Percentiles rank a stretch among this genome's conserved stretches.
Evolutionary conservation across 192 early-diverging fungal species (phyloP).

Genomic region (Backusella sp.): DNA sequence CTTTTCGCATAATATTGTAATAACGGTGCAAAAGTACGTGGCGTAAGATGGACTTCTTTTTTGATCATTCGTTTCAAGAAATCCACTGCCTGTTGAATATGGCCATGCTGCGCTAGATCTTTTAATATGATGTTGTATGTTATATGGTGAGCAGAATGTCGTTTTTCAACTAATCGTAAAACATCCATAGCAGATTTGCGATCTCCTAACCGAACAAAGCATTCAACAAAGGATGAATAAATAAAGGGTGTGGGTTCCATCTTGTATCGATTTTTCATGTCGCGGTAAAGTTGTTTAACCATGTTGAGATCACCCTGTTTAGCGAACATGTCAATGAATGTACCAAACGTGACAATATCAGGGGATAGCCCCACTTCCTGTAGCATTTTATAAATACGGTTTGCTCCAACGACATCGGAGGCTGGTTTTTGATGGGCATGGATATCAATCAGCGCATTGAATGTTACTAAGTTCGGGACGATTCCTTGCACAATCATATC

Average conservation of each 20-base stretch:
- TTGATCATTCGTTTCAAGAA: constrained; percentile 41
- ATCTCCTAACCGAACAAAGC: constrained; percentile 21
- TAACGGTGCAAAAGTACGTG: constrained; percentile 42
- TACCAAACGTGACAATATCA: constrained; percentile 46
- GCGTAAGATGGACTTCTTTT: constrained; percentile 26
- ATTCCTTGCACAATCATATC: constrained; percentile 28
- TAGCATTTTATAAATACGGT: constrained; percentile 40
- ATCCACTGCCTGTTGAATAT: constrained; percentile 37
- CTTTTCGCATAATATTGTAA: constrained; percentile 43
- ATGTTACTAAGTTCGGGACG: constrained; percentile 39
- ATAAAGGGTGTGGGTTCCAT: constrained; percentile 36
- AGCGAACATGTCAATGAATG: constrained; percentile 49
- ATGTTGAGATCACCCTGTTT: constrained; percentile 36
- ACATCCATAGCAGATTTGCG: constrained; percentile 21
- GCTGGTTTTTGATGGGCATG: constrained; percentile 36
- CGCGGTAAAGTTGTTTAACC: constrained; percentile 40
- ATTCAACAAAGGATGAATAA: constrained; percentile 26
- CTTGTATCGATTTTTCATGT: constrained; percentile 39
- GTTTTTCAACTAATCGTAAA: not conserved
- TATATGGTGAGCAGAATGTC: not conserved
- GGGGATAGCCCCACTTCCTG: constrained; percentile 33
- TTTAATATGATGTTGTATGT: constrained; percentile 45
- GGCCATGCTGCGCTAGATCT: constrained; percentile 29
- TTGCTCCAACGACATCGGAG: constrained; percentile 44
- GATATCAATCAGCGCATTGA: constrained; percentile 44